Base-by-base conservation (phyloP, 768 basidiomycete species). In the Auriscalpium vulgare region DNA sequence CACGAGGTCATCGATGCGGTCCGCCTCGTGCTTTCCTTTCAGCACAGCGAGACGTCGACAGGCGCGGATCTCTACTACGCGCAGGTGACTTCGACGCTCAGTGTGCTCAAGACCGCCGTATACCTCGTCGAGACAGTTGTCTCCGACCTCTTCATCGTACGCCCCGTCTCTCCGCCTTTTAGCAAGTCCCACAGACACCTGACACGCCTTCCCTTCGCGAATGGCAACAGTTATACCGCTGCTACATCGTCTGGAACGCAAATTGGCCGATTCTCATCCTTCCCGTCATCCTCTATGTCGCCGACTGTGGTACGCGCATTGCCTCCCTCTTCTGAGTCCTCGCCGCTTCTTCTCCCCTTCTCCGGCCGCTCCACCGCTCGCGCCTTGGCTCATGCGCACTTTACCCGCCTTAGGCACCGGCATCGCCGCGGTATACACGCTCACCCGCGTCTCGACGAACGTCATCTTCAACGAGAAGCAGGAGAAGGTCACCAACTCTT, bases 141-240 rank as follows among this genome's bases (percentile, higher is more conserved):
- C 5, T 60, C 59, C n/a, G 59, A 60, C 29, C 37, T 60, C 10
- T 60, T 60, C 21, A 58, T 60, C 37, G 59, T 60, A 21, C n/a
- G 59, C 51, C 11, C 6, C 49, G 17, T 11, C 1, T 10, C 23
- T 53, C 47, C n/a, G 17, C 21, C 9, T 36, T 1, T 4, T 19
- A 14, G 40, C 10, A 16, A 13, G 34, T 48, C 8, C 21, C 13
- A 4, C 2, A 29, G 35, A 37, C 4, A 17, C 8, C 6, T 37
- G 1, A 43, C 29, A 59, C 5, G 7, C 40, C 14, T 43, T 13
- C 40, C 40, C 17, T 17, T 13, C 17, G 40, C 40, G 40, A 14
- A 29, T 29, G 29, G 29, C 29, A 29, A 17, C 40, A 43, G 59
- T 10, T 59, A n/a, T 60, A 58, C 47, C 59, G 59, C 10, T 60